Evolutionary conservation across 192 early-diverging fungal species (phyloP), one percentile per base, ranked within the genome.

Genomic region (Radiomyces spectabilis): DNA sequence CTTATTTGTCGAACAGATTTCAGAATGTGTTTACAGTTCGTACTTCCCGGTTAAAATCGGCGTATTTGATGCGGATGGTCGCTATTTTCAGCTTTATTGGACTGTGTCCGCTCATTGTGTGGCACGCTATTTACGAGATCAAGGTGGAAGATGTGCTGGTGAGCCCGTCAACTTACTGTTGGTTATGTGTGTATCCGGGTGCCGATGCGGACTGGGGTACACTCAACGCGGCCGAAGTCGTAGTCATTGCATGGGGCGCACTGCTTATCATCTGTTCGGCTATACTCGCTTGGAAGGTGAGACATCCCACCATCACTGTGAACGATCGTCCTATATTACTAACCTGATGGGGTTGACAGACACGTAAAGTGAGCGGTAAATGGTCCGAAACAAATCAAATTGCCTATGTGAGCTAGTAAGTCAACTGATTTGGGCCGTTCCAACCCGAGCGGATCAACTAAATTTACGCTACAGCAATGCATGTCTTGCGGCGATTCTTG

Each of bases 331-430:
- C n/a, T n/a, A n/a, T n/a, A n/a, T n/a, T n/a, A n/a, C n/a, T n/a
- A n/a, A n/a, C n/a, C n/a, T n/a, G n/a, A n/a, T n/a, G n/a, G n/a
- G n/a, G 4, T 54, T 5, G 19, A 4, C 32, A 65, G 71, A 76
- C 71, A 34, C 63, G 67, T n/a, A 63, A 63, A 34, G 63, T 76
- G 12, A 54, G 61, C 18, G 39, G 59, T n/a, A 73, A 70, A 59
- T 73, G 68, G 55, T 73, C 71, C 31, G 74, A 76, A 18, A 64
- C 67, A 24, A 64, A 62, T 13, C 67, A 76, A 50, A 69, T 76
- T 31, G 71, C 63, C 5, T 72, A 69, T 58, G 70, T 76, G 5
- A 72, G 65, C 10, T 76, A 73, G 73, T 75, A 71, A 56, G 73
- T 67, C 16, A 12, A 43, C n/a, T n/a, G n/a, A 8, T 42, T 19